Evolutionary conservation across 2,329 filamentous ascomycete genomes (phyloP).

Genomic region (Trichoderma harzianum): DNA sequence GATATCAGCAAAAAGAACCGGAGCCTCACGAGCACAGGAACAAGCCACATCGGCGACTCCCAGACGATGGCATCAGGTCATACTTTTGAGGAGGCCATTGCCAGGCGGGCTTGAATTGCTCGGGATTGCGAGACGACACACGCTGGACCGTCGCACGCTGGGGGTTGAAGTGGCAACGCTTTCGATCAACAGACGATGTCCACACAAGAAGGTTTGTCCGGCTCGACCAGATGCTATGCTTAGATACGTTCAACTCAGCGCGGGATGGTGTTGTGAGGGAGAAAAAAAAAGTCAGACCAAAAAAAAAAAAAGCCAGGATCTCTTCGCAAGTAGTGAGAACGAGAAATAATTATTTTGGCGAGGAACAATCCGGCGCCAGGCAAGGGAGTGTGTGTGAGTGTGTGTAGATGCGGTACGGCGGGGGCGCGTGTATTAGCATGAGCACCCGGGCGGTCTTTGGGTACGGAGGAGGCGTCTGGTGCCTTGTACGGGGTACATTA

Average conservation of each 20-base stretch:
- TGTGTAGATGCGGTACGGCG: conserved; percentile 20
- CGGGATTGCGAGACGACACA: conserved; percentile 33
- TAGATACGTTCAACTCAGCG: not conserved
- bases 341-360: conserved; percentile 21
- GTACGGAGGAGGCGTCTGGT: not conserved
- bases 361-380: conserved; percentile 22
- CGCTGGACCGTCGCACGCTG: conserved; percentile 32
- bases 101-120: conserved; percentile 37
- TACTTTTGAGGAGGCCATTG: conserved; percentile 65
- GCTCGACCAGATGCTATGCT: not conserved
- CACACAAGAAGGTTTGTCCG: not conserved
- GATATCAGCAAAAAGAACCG: conserved; percentile 34
- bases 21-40: conserved; percentile 29
- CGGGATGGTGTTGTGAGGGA: conserved; percentile 20
- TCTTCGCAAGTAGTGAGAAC: conserved; percentile 17
- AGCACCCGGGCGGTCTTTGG: not conserved
- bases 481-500: conserved; percentile 5
- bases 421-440: conserved; percentile 17
- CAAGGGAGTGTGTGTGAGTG: conserved; percentile 20
- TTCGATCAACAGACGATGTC: not conserved
- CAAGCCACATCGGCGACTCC: conserved; percentile 29
- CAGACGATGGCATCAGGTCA: conserved; percentile 27
- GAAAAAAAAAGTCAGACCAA: not conserved
- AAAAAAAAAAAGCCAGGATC: conserved; percentile 11
- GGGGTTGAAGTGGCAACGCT: conserved; percentile 21